Evolutionary conservation across 1,139 yeast species (phyloP), one percentile per base, ranked within the genome.

Genomic region (Sugiyamaella neomexicana): DNA sequence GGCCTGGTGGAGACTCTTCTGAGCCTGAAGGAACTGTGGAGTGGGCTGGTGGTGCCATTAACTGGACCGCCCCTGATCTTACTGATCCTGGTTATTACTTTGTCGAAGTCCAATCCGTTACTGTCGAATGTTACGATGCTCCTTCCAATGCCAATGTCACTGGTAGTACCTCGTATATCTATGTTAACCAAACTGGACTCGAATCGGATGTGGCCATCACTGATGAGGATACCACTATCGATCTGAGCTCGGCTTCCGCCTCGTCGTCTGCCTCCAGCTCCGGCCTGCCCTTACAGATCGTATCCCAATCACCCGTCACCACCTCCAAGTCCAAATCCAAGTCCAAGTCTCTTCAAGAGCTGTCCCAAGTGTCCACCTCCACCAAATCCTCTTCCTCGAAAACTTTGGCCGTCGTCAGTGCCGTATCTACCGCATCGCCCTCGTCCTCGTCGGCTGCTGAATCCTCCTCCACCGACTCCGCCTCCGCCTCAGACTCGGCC

Each of bases 41-140:
- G 62, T 91, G 98, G 98, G 96, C 97, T 42, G 98, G 98, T 69
- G 98, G 97, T 68, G 73, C 65, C 12, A 81, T 90, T 56, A 80
- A 89, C 75, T 91, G 97, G 97, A 74, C 85, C 69, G 79, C 93
- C n/a, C 70, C 76, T 9, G 97, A 89, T 70, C 81, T 89, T 58
- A 65, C 76, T 60, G 75, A 86, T 55, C 80, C 84, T 53, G 97
- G 97, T 29, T 90, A 89, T 75, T 86, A 82, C 73, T 88, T 83
- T 68, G 83, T 86, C 40, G 77, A 80, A 59, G 65, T 90, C 53
- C 77, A 83, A 65, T 78, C 80, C 50, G 76, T 89, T 44, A 75
- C 78, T 15, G 79, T 89, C 53, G 77, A 80, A 46, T 80, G 95
- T 64, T 86, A 87, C 70, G 90, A 80, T 63, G 79, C 88, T 44